phyloP scores from a whole-genome alignment of 2,329 filamentous ascomycete genomes.

The Rutstroemia sp. region DNA sequence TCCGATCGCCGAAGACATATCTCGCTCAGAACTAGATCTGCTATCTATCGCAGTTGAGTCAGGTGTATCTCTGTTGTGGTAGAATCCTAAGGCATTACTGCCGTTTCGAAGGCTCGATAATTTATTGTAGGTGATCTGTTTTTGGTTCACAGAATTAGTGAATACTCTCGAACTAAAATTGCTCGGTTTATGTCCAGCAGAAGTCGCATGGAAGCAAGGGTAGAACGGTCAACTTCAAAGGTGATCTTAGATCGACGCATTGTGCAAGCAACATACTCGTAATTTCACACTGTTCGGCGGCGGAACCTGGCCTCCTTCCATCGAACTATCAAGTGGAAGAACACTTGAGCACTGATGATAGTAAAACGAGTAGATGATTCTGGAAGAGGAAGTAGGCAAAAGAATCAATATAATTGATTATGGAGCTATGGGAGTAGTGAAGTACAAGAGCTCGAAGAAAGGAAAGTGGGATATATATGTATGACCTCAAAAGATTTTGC shows the following conservation, averaged over 20 bases:
- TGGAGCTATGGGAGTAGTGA: too few species aligned
- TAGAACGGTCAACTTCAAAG: neutral
- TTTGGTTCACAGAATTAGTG: neutral
- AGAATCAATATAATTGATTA: too few species aligned
- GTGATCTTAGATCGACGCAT: neutral
- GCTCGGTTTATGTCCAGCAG: neutral
- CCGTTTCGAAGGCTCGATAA: conserved; percentile 40
- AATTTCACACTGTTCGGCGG: neutral
- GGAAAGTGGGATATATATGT: too few species aligned
- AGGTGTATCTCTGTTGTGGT: conserved; percentile 25
- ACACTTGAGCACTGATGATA: too few species aligned
- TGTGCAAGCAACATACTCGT: neutral
- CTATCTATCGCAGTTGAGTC: conserved; percentile 9
- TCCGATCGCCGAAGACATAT: conserved; percentile 12
- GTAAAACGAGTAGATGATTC: too few species aligned
- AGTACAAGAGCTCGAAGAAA: too few species aligned
- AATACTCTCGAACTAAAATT: neutral
- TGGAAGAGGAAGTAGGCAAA: too few species aligned
- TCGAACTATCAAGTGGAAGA: too few species aligned
- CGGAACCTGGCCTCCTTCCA: too few species aligned
- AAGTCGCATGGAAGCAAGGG: neutral
- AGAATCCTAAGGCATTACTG: conserved; percentile 36
- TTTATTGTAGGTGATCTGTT: conserved; percentile 38
- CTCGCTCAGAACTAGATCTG: conserved; percentile 9
- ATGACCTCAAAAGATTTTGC: too few species aligned